These are phyloP conservation scores for Saccharomyces uvarum DNA, from an alignment of 1,139 yeast species.

Conservation along the genomic window DNA sequence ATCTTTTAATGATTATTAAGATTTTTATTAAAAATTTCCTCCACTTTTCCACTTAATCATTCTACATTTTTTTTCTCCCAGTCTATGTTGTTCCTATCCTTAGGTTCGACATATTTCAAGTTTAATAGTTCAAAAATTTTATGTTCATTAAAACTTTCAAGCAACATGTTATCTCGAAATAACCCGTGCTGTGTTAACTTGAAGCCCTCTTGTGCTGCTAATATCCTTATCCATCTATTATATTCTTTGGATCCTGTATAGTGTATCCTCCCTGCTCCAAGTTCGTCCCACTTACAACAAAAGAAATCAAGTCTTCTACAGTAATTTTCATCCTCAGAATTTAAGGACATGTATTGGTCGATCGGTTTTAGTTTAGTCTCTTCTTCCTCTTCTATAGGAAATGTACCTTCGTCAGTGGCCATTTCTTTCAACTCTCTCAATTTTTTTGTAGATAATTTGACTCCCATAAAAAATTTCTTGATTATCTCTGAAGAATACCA, in stretches of 20 bases:
- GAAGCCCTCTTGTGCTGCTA: conserved; percentile 41
- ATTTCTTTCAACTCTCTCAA: conserved; percentile 13
- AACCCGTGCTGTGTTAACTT: conserved; percentile 46
- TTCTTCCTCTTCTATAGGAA: conserved; percentile 10
- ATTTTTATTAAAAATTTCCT: not conserved
- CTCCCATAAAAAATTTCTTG: conserved; percentile 33
- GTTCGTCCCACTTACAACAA: conserved; percentile 41
- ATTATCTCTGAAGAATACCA: conserved; percentile 13
- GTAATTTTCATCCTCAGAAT: conserved; percentile 17
- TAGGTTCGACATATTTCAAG: conserved; percentile 41
- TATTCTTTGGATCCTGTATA: conserved; percentile 54
- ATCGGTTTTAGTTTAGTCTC: conserved; percentile 10
- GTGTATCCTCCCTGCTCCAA: conserved; percentile 49
- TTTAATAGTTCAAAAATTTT: conserved; percentile 43
- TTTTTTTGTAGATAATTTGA: conserved; percentile 16
- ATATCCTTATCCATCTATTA: conserved; percentile 43
- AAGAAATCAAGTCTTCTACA: conserved; percentile 55
- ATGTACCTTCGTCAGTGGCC: conserved; percentile 11
- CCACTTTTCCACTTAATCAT: not conserved
- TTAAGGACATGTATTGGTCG: conserved; percentile 22
- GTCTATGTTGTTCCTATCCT: conserved; percentile 30
- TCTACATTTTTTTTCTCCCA: not conserved
- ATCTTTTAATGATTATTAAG: conserved; percentile 1
- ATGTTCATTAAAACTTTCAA: conserved; percentile 44
- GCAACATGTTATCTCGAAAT: conserved; percentile 30